Percentiles rank a stretch among this genome's conserved stretches.
These are phyloP conservation scores for Candida anglica DNA, from an alignment of 805 yeast species.

Conservation along the genomic window DNA sequence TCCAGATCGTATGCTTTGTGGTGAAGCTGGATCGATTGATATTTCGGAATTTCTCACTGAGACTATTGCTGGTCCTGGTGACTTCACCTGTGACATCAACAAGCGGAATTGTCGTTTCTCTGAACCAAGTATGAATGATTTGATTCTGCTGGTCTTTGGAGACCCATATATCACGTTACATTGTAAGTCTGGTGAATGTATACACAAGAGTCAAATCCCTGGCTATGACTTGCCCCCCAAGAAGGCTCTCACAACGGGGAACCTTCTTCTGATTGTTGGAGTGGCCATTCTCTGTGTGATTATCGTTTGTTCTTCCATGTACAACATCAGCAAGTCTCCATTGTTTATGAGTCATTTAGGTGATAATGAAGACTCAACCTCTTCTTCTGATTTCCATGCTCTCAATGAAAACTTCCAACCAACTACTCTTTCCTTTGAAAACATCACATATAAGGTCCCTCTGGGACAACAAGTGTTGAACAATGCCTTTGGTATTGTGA, in stretches of 20 bases:
- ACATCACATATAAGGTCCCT: constrained; percentile 54
- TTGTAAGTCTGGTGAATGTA: constrained; percentile 86
- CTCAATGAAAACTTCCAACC: constrained; percentile 57
- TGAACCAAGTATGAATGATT: constrained; percentile 94
- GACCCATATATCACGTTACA: constrained; percentile 80
- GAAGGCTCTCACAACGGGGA: constrained; percentile 39
- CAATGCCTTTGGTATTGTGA: constrained; percentile 68
- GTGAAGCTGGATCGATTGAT: constrained; percentile 90
- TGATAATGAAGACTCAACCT: constrained; percentile 23
- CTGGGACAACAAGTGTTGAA: constrained; percentile 53
- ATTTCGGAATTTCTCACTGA: constrained; percentile 88
- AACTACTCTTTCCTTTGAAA: constrained; percentile 71
- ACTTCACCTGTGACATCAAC: constrained; percentile 71
- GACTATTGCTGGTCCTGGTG: constrained; percentile 91
- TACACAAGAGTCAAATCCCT: constrained; percentile 89
- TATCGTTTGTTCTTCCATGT: constrained; percentile 37
- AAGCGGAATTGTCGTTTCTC: constrained; percentile 69
- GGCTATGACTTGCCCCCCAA: constrained; percentile 74
- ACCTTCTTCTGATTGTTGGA: constrained; percentile 43
- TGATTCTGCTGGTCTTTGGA: constrained; percentile 90
- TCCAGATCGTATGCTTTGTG: constrained; percentile 92
- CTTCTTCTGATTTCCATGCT: constrained; percentile 27
- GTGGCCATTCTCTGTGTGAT: constrained; percentile 42
- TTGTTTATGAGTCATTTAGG: constrained; percentile 40
- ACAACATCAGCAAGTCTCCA: constrained; percentile 58